Base-by-base conservation (phyloP, 768 basidiomycete species). In the Pulveroboletus sp. region DNA sequence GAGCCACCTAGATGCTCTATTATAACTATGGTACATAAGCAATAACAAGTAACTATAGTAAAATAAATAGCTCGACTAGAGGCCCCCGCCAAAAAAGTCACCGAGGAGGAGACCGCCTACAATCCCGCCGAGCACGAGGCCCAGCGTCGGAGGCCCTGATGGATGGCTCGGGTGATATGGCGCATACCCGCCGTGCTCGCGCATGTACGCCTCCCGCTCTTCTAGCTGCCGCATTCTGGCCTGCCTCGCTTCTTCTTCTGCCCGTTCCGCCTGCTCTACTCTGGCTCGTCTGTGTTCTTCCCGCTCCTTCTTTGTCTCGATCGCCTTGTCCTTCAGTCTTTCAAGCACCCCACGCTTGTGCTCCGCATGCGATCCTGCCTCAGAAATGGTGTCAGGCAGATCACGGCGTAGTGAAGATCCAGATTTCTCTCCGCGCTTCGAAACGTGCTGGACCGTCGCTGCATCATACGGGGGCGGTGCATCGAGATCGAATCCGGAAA, bases 291-390 rank as follows among this genome's bases (percentile, higher is more conserved):
- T 71, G 26, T 69, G 66, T 39, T 72, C 71, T 59, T 82, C 78
- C 6, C 83, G 71, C 63, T 84, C 82, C 57, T 84, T 82, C 62
- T 80, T 81, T 3, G 82, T 83, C 1, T 80, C 80, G 11, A 80
- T 76, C 0, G 79, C 71, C 59, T 79, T 82, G 57, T 85, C 82
- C 59, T 82, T 85, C 56, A 86, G 50, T 57, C 74, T 81, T 1
- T 73, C 77, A 54, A 87, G 72, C 53, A 86, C 70, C 0, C 83
- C 78, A 26, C 77, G 69, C 54, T 78, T 78, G 42, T 70, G 63
- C 21, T 65, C 61, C n/a, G 48, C 46, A n/a, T n/a, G n/a, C n/a
- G n/a, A n/a, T n/a, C n/a, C n/a, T 18, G 50, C 26, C 26, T 42
- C 51, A 2, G 44, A 24, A 11, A 6, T 39, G 27, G 39, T 17